A percentile compares a stretch with the other conserved stretches of the same genome.
Evolutionary conservation across 2,329 filamentous ascomycete genomes (phyloP).

Genomic region (Kalmusia sp.): DNA sequence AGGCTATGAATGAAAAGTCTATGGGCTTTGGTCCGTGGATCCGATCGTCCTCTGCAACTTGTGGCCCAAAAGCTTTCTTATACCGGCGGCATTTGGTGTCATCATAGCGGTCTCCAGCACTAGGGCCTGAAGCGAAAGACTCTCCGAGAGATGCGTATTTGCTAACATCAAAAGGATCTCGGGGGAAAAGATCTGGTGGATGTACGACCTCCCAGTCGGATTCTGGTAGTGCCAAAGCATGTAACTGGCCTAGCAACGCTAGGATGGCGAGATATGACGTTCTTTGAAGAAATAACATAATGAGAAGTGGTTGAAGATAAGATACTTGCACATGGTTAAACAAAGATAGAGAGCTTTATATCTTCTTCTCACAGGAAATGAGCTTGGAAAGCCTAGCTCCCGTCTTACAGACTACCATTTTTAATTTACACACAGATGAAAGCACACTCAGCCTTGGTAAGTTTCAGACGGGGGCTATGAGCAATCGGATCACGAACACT

Average conservation of each 20-base stretch:
- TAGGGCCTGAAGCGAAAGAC: background rate
- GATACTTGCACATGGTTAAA: too few species aligned
- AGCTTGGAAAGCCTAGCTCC: too few species aligned
- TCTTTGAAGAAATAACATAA: background rate
- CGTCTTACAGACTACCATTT: too few species aligned
- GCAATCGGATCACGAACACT: too few species aligned
- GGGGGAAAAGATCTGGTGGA: background rate
- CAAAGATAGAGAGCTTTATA: too few species aligned
- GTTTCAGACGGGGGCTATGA: too few species aligned
- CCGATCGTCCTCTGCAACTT: slow-evolving; percentile 2
- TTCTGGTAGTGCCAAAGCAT: background rate
- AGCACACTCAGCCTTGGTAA: too few species aligned
- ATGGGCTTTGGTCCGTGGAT: slow-evolving; percentile 8
- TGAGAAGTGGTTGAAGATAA: too few species aligned
- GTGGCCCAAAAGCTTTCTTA: slow-evolving; percentile 2
- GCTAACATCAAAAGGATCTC: background rate
- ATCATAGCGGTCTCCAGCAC: background rate
- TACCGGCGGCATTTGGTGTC: background rate
- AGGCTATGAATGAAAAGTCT: slow-evolving; percentile 9
- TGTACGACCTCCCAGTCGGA: background rate
- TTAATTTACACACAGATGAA: too few species aligned
- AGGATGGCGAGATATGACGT: background rate
- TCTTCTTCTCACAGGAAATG: too few species aligned
- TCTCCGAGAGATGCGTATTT: background rate
- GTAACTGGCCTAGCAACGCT: background rate